Evolutionary conservation across 768 basidiomycete genomes (phyloP).

Genomic region (Suillus alpinus): DNA sequence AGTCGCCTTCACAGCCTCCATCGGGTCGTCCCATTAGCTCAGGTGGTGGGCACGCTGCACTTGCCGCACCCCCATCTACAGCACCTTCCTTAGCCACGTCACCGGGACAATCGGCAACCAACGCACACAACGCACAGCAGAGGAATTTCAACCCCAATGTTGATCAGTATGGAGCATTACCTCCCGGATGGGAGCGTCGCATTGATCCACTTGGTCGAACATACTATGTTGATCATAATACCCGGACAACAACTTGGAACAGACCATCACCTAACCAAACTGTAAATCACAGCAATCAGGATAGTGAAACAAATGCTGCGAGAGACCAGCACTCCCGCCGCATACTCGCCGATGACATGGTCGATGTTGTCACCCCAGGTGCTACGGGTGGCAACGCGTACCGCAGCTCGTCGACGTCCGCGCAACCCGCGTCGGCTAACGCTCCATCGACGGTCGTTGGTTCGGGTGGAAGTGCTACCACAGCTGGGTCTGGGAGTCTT

Average conservation of each 20-base stretch:
- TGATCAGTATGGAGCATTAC: constrained; percentile 90
- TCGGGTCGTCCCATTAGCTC: constrained; percentile 38
- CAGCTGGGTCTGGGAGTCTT: constrained; percentile 80
- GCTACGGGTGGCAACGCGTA: constrained; percentile 38
- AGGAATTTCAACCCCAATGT: constrained; percentile 93
- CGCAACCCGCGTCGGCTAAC: constrained; percentile 28
- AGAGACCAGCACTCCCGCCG: constrained; percentile 85
- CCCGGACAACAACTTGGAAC: constrained; percentile 97
- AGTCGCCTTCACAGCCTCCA: constrained; percentile 18
- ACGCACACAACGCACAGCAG: constrained; percentile 50
- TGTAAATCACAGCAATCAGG: constrained; percentile 67
- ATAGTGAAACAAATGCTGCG: constrained; percentile 79
- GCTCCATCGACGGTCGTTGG: constrained; percentile 49
- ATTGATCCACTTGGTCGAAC: constrained; percentile 94
- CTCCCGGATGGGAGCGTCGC: constrained; percentile 93
- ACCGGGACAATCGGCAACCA: constrained; percentile 39
- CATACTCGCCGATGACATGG: constrained; percentile 78
- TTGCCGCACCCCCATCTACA: constrained; percentile 17
- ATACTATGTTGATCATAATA: constrained; percentile 99
- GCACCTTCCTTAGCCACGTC: constrained; percentile 29
- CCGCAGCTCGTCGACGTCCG: constrained; percentile 35
- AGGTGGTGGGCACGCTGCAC: constrained; percentile 21
- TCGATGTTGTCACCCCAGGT: constrained; percentile 63
- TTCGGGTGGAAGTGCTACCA: constrained; percentile 48
- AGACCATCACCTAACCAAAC: constrained; percentile 78